Base-by-base conservation (phyloP, 2,329 filamentous ascomycete genomes). In the Ophiosphaerella korrae region DNA sequence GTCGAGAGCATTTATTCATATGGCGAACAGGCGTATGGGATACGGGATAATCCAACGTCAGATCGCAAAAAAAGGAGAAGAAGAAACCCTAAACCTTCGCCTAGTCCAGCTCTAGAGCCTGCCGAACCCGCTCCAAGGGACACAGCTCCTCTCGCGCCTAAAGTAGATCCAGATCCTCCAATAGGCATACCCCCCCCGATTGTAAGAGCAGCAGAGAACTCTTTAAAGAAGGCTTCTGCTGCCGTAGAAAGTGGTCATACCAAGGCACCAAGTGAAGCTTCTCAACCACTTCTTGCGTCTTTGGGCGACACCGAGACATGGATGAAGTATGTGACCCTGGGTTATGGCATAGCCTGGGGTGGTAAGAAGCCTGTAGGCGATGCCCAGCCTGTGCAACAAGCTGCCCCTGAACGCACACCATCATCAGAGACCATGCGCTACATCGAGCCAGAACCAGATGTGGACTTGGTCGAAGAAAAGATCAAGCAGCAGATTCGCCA, bases 1-100 rank as follows among this genome's bases (percentile, higher is more conserved):
- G 88, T 94, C 81, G 89, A 95, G 71, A 88, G 90, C 65, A 81
- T 97, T 2, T 96, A 94, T 72, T 86, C 81, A 26, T 90, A 91
- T 79, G 93, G 92, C 2, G 86, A 90, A 45, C 82, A 89, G 64
- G 87, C 93, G 2, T 97, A 96, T 69, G 93, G 92, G 3, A 84
- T 97, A 6, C 83, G 84, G 45, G 88, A 95, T 32, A 92, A 90
- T 58, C 89, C 91, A 12, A 84, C 82, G 1, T 87, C 89, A 1
- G 81, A 82, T 52, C 82, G 88, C 29, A 79, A 81, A 41, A 77
- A 68, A 76, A 36, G 75, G 70, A 57, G 82, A 71, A 65, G 70
- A 46, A 74, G 70, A 35, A 75, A 68, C 53, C 67, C 62, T 16
- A 48, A 55, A 21, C 36, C 57, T 12, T 31, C 42, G 26, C 42